These are phyloP conservation scores for Xylaria sp. DNA, from an alignment of 2,329 filamentous ascomycete genomes.

Conservation along the genomic window DNA sequence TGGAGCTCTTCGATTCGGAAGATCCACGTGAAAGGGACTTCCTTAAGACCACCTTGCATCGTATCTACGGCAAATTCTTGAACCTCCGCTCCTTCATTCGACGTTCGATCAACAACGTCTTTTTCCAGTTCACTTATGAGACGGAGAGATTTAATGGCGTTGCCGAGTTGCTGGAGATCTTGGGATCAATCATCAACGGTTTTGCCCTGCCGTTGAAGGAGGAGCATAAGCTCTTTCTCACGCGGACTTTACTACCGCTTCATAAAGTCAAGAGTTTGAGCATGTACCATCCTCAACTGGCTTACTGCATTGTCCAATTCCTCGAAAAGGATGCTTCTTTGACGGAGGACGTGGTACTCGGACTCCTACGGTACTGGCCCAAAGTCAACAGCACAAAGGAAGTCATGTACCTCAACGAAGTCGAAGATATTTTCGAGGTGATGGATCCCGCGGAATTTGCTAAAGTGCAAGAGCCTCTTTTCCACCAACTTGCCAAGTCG, in stretches of 20 bases:
- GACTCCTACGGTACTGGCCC: constrained; percentile 93
- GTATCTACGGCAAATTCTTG: constrained; percentile 98
- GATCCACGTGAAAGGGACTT: constrained; percentile 96
- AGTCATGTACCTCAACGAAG: constrained; percentile 99
- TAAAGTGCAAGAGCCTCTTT: constrained; percentile 95
- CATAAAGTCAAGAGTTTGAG: constrained; percentile 98
- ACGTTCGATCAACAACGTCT: constrained; percentile 98
- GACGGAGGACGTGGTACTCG: constrained; percentile 96
- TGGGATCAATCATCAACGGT: constrained; percentile 98
- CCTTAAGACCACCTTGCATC: constrained; percentile 92
- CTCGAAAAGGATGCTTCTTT: constrained; percentile 94
- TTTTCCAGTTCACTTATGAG: constrained; percentile 99
- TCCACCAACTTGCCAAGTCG: constrained; percentile 95
- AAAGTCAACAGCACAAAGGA: constrained; percentile 99
- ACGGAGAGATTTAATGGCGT: constrained; percentile 98
- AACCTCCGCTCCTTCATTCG: constrained; percentile 96
- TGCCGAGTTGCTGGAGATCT: constrained; percentile 89
- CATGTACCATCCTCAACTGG: constrained; percentile 99
- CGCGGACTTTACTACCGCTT: constrained; percentile 82
- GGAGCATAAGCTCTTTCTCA: constrained; percentile 97
- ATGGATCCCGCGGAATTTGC: constrained; percentile 99
- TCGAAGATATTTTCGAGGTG: constrained; percentile 98
- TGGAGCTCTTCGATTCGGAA: constrained; percentile 98
- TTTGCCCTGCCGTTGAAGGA: constrained; percentile 96
- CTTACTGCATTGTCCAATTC: constrained; percentile 98